Evolutionary conservation across 2,329 filamentous ascomycete genomes (phyloP), one percentile per base, ranked within the genome.

Genomic region (Penicillium nordicum): DNA sequence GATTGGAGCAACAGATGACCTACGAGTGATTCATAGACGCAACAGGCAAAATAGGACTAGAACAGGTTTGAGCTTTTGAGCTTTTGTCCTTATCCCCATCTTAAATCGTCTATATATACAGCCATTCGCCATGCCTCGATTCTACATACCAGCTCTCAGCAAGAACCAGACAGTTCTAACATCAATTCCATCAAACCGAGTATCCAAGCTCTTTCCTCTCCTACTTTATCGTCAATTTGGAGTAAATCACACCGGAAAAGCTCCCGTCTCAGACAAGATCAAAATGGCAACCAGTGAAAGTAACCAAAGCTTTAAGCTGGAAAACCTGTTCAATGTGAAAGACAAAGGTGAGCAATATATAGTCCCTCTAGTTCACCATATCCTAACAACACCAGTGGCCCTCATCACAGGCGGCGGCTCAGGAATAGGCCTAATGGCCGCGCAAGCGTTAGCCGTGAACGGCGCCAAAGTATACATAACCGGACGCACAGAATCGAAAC

Each of bases 401-500:
- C 76, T 86, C 1, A 71, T 86, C 43, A 85, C 85, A 2, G 85
- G 85, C 49, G 84, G 84, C 29, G 83, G 83, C 14, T 78, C 79
- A n/a, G 85, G 86, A 21, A 88, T 88, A 57, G 86, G 86, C 0
- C 73, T 88, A 16, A 88, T 87, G 85, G 79, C 80, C 48, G 76
- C 81, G 0, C 82, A 85, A 68, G 78, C 80, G 2, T 75, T 86
- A 4, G 81, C 82, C 6, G 81, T 81, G 38, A 85, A 85, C 63
- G 79, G 82, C 21, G 83, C 83, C 16, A 84, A 82, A 67, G 83
- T 85, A 2, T 86, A 85, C 76, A 85, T 85, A 61, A 80, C 79
- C 4, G 80, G 83, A 23, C 78, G 83, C 56, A 79, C 79, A 50
- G 60, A 66, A 27, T 66, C 73, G 49, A 75, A 77, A 51, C 67